phyloP scores from a whole-genome alignment of 2,329 filamentous ascomycete genomes.

The Didymella segeticola region DNA sequence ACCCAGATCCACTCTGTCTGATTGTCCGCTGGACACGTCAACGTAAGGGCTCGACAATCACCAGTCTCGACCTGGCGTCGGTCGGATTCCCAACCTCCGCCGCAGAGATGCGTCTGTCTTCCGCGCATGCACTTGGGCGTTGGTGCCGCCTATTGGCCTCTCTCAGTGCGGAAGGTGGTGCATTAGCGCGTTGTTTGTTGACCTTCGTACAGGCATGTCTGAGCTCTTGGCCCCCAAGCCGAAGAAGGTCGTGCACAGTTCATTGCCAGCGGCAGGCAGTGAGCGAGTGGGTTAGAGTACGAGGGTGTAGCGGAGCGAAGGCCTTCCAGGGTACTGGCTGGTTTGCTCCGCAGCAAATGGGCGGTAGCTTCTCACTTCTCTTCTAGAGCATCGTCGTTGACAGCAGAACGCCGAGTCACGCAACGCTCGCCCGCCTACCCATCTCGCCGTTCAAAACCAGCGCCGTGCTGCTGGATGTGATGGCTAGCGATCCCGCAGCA shows the following conservation, averaged over 20 bases:
- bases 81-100: constrained; percentile 13
- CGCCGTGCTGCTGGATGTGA: constrained; percentile 19
- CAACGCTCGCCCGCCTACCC: constrained; percentile 3
- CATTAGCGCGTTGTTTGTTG: constrained; percentile 13
- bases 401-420: background rate
- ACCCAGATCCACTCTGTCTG: constrained; percentile 1
- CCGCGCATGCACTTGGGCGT: constrained; percentile 13
- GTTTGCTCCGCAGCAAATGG: background rate
- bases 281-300: background rate
- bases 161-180: constrained; percentile 7
- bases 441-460: constrained; percentile 17
- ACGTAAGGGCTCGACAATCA: constrained; percentile 1
- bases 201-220: constrained; percentile 14
- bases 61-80: constrained; percentile 9
- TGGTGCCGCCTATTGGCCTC: constrained; percentile 10
- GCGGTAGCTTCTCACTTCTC: background rate
- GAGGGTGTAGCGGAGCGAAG: background rate
- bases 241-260: constrained; percentile 17
- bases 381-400: background rate
- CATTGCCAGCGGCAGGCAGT: constrained; percentile 7
- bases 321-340: background rate
- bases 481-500: constrained; percentile 17
- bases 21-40: constrained; percentile 12
- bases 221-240: constrained; percentile 10
- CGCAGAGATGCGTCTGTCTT: constrained; percentile 16